Evolutionary conservation across 2,329 filamentous ascomycete species (phyloP), one percentile per base, ranked within the genome.

Genomic region (Aspergillus sojae): DNA sequence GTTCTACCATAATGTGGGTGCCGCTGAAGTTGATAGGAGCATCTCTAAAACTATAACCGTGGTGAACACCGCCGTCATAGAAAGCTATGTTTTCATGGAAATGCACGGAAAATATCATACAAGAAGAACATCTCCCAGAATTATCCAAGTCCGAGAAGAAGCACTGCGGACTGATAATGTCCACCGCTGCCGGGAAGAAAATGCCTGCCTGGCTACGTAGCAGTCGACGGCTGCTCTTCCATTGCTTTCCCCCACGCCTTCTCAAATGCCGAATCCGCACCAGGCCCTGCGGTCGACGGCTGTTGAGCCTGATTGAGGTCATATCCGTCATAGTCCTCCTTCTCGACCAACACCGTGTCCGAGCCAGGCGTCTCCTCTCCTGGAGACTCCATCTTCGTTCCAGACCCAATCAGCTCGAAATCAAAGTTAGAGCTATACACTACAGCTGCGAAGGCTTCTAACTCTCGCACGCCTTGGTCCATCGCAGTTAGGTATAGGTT

Each of bases 351-450:
- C 4, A 71, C 67, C 1, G 63, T 66, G 21, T 65, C 67, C 3
- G 63, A 58, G 4, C 36, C 63, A n/a, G 57, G 55, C 16, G 52
- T 28, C 21, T 62, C 65, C 26, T 19, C 65, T 16, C 64, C 62
- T 30, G 64, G 23, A 50, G 60, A 45, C 34, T 60, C 62, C 21
- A 58, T 60, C 36, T 68, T 71, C 11, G 63, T 54, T 12, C 60
- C 72, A 16, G 73, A 65, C 23, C 71, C 70, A 3, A 73, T 65
- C 21, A 76, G 63, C 61, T 77, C 73, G 5, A 75, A 68, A 54
- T 81, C 77, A 60, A 82, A 79, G 65, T 83, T 82, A 26, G 79
- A 82, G 62, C 80, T 82, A 64, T 82, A 83, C n/a, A 83, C 78
- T 21, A 83, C 80, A 4, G 81, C 81, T 0, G 81, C 81, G 68